Conservation (phyloP, 768 basidiomycete genomes). For the Porphyrellus cyaneotinctus region DNA sequence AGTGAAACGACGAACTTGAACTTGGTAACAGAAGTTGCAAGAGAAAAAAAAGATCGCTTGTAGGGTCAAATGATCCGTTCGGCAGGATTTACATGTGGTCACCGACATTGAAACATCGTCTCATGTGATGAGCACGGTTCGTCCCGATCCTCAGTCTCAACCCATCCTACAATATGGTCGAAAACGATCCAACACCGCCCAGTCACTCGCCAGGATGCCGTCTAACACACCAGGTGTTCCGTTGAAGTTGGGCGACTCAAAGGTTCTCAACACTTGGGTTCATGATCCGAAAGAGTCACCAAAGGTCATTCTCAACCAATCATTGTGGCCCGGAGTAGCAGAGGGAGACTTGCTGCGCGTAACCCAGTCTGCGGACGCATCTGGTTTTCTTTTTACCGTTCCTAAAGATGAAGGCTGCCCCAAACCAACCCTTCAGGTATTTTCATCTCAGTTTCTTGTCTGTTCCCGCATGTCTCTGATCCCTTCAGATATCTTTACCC, state of each 20-base stretch:
- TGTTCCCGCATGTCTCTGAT: background rate
- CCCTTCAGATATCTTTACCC: slow-evolving; percentile 65
- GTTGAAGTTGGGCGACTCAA: slow-evolving; percentile 59
- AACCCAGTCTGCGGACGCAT: slow-evolving; percentile 37
- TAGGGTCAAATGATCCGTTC: no score
- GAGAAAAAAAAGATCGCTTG: background rate
- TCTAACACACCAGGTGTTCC: slow-evolving; percentile 32
- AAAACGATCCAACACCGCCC: slow-evolving; percentile 71
- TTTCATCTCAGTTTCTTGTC: background rate
- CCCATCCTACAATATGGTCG: slow-evolving; percentile 48
- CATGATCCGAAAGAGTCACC: slow-evolving; percentile 61
- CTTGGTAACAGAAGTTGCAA: slow-evolving; percentile 5
- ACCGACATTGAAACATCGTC: background rate
- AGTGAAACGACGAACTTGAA: background rate
- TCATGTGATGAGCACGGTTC: slow-evolving; percentile 51
- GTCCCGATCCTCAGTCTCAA: slow-evolving; percentile 55
- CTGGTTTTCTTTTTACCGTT: slow-evolving; percentile 61
- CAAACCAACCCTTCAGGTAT: slow-evolving; percentile 65
- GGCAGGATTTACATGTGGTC: no score
- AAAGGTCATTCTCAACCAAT: slow-evolving; percentile 64
- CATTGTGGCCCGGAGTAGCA: slow-evolving; percentile 72
- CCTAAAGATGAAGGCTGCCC: slow-evolving; percentile 57
- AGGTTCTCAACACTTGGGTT: slow-evolving; percentile 68
- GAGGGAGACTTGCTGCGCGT: slow-evolving; percentile 74
- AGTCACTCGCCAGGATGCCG: slow-evolving; percentile 54